phyloP scores from a whole-genome alignment of 2,329 filamentous ascomycete genomes.

The Exutisphaerella laricina region DNA sequence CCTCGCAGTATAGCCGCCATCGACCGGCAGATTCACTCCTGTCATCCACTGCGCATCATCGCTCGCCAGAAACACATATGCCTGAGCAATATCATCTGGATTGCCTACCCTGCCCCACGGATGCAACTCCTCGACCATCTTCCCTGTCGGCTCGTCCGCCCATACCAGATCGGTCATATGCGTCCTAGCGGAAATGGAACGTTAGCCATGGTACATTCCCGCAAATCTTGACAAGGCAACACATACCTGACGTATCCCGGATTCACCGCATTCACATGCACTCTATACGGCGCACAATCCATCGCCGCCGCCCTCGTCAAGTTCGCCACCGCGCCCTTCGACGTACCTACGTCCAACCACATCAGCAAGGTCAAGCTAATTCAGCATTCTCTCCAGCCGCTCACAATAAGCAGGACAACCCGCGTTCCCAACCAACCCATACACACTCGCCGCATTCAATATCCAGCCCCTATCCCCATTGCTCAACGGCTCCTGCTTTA shows the following conservation, averaged over 20 bases:
- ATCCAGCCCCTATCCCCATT: constrained; percentile 46
- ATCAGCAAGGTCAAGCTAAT: constrained; percentile 5
- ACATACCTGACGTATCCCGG: constrained; percentile 15
- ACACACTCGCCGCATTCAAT: constrained; percentile 44
- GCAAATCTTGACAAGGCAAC: no score
- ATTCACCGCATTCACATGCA: constrained; percentile 20
- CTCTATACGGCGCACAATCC: constrained; percentile 17
- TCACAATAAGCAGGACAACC: constrained; percentile 12
- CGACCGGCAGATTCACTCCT: constrained; percentile 11
- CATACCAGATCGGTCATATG: constrained; percentile 20
- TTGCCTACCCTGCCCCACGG: constrained; percentile 15
- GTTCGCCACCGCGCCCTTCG: constrained; percentile 21
- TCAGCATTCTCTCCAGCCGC: constrained; percentile 34
- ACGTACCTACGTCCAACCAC: constrained; percentile 13
- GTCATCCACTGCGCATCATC: constrained; percentile 20
- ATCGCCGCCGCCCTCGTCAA: constrained; percentile 18
- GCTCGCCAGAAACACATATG: constrained; percentile 21
- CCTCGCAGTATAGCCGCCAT: constrained; percentile 13
- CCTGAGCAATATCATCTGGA: constrained; percentile 20
- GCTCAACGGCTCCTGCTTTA: constrained; percentile 39
- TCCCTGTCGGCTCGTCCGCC: neutral
- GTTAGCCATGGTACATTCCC: no score
- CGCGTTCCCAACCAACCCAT: constrained; percentile 36
- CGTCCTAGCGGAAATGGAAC: no score
- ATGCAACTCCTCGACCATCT: constrained; percentile 10